Evolutionary conservation across 2,329 filamentous ascomycete species (phyloP).

Genomic region (Diaporthe ampelina): DNA sequence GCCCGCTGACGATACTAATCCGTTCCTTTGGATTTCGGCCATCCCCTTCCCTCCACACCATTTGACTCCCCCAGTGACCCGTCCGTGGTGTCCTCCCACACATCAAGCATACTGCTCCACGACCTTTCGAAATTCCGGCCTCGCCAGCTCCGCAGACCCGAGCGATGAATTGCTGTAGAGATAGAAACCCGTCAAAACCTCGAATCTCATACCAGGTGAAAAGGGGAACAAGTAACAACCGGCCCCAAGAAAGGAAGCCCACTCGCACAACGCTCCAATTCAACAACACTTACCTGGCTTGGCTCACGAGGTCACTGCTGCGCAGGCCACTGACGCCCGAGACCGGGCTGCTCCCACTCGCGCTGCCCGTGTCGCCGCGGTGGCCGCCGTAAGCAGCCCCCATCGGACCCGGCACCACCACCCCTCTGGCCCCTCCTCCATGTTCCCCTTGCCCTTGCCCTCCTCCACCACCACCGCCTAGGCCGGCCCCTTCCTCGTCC

Average conservation of each 20-base stretch:
- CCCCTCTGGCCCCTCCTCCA: background rate
- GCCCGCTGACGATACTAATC: background rate
- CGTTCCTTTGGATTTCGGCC: no score
- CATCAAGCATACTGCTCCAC: conserved; percentile 3
- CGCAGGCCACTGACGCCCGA: conserved; percentile 37
- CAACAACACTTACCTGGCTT: conserved; percentile 36
- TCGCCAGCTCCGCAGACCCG: conserved; percentile 11
- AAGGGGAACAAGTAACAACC: background rate
- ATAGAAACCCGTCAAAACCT: conserved; percentile 16
- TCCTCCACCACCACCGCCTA: background rate
- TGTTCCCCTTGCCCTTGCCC: background rate
- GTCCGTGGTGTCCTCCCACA: background rate
- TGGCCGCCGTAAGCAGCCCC: no score
- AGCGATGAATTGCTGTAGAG: conserved; percentile 23
- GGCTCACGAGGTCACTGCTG: conserved; percentile 29
- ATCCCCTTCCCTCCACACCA: no score
- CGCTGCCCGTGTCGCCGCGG: conserved; percentile 33
- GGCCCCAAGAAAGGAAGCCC: background rate
- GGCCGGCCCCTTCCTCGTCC: conserved; percentile 48
- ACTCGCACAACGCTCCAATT: background rate
- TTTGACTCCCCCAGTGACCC: background rate
- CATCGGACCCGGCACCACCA: no score
- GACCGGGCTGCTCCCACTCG: conserved; percentile 33
- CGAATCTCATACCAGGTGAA: conserved; percentile 8
- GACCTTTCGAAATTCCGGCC: conserved; percentile 20